Evolutionary conservation across 257 asterid genomes (phyloP), one percentile per base, ranked within the genome.

Genomic region (Eucommia ulmoides): DNA sequence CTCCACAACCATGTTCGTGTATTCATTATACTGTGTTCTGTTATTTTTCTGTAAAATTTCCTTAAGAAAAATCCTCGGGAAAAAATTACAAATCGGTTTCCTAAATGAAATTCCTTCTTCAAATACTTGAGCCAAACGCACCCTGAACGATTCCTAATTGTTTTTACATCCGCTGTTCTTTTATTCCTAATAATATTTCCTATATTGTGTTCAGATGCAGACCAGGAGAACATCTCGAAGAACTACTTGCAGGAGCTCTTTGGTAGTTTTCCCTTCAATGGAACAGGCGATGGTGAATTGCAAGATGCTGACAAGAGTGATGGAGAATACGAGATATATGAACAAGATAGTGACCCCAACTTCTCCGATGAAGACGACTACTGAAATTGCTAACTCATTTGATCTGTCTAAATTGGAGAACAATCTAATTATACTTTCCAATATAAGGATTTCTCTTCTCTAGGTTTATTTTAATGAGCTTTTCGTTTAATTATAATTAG

Each of bases 221-320:
- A 73, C 58, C 66, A 71, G 22, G 95, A 74, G 55, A 82, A 73
- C 53, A 48, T 82, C 58, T 84, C 95, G 2, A 74, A 73, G 59
- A 78, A 63, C 63, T 82, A 77, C 66, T 84, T 88, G 42, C 97
- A 82, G 56, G 88, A 80, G 45, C 97, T 88, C 23, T 88, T 88
- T 63, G 93, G 80, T n/a, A 70, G 83, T 65, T 88, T 79, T 35
- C 87, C 94, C 20, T 70, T 66, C 22, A 72, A 68, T 25, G 72
- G 68, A 47, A 67, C 41, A 16, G 77, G 63, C 17, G 70, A 54
- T 25, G 65, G 64, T 61, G 82, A 61, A 46, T 38, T 62, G 73
- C 61, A 23, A 50, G 73, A 68, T 49, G 65, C 62, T 26, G 63
- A 73, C 58, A 73, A 63, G 8, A 66, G 52, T 41, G 78, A 69